Base-by-base conservation (phyloP, 768 basidiomycete genomes). In the Flagelloscypha sp. region DNA sequence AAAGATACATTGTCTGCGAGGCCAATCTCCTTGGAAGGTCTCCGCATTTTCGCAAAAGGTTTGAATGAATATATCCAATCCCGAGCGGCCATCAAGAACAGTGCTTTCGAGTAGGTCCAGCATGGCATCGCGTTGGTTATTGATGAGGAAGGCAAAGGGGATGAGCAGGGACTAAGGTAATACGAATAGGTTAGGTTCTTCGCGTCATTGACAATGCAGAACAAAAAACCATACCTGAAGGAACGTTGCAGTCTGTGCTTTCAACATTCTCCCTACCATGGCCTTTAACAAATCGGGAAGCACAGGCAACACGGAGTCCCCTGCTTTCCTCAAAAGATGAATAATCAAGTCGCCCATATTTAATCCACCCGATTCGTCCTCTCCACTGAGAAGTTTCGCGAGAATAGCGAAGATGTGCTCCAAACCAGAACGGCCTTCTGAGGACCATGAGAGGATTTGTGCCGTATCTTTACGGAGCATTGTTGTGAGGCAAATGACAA, bases 11-110 rank as follows among this genome's bases (percentile, higher is more conserved):
- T 94, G 72, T 21, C 88, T 76, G 4, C 79, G 76, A 7, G 88
- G 80, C 93, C 94, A 98, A 57, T 82, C 89, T 20, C 95, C 93
- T 51, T 90, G 88, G 70, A 98, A 86, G 4, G 83, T 88, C 56
- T 89, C 85, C 9, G 83, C 81, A 48, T 92, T 93, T 54, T 99
- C 94, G 50, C 85, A 87, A 94, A 93, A 97, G 0, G 85, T 80
- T 37, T 81, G 74, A 18, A 98, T 70, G n/a, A 99, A 66, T 30
- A 97, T 72, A 41, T 92, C 80, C n/a, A 97, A 69, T 0, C 75
- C 87, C 0, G 71, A 68, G 19, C 76, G 70, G 15, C 70, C 76
- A 29, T 73, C 62, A 7, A 80, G 63, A 9, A 58, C 62, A 43
- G 75, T 79, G 8, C 72, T 62, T 47, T 93, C 87, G 15, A 98